Conservation (phyloP, 2,329 filamentous ascomycete species). For the Aureobasidium sp. region DNA sequence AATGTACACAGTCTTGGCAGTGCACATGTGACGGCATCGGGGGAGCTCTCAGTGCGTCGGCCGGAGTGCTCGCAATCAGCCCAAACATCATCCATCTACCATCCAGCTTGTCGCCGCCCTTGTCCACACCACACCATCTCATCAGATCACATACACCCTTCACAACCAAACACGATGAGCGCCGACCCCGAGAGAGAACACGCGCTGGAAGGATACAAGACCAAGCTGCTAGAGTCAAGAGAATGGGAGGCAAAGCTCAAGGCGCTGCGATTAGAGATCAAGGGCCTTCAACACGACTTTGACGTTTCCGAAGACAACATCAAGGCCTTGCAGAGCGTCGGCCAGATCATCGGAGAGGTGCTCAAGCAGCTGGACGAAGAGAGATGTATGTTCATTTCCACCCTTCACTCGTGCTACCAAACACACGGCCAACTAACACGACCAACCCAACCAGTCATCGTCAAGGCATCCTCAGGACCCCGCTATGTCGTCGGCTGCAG, state of each 20-base stretch:
- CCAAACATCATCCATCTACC: slow-evolving; percentile 7
- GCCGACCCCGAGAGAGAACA: slow-evolving; percentile 45
- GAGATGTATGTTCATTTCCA: slow-evolving; percentile 64
- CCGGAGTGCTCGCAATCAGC: not conserved
- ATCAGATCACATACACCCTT: not conserved
- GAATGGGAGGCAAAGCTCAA: slow-evolving; percentile 99
- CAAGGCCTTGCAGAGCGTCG: slow-evolving; percentile 97
- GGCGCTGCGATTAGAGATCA: slow-evolving; percentile 87
- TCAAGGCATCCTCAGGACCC: slow-evolving; percentile 94
- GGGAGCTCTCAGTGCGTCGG: slow-evolving; percentile 5
- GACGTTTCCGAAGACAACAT: slow-evolving; percentile 98
- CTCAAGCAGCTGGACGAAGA: slow-evolving; percentile 98
- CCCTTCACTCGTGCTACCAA: not conserved
- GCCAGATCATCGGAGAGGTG: slow-evolving; percentile 98
- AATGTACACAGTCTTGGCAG: not conserved
- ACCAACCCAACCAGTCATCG: slow-evolving; percentile 62
- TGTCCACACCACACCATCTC: slow-evolving; percentile 1
- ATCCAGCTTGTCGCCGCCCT: not conserved
- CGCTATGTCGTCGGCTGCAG: slow-evolving; percentile 97
- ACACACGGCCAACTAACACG: not conserved
- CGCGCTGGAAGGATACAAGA: slow-evolving; percentile 47
- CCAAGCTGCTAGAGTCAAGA: slow-evolving; percentile 71
- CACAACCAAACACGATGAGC: slow-evolving; percentile 21
- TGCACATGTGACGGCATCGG: slow-evolving; percentile 11
- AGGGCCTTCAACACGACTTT: slow-evolving; percentile 88